A percentile compares a stretch with the other conserved stretches of the same genome.
Evolutionary conservation across 2,329 filamentous ascomycete genomes (phyloP).

Genomic region (Graphiopsis chlorocephala): DNA sequence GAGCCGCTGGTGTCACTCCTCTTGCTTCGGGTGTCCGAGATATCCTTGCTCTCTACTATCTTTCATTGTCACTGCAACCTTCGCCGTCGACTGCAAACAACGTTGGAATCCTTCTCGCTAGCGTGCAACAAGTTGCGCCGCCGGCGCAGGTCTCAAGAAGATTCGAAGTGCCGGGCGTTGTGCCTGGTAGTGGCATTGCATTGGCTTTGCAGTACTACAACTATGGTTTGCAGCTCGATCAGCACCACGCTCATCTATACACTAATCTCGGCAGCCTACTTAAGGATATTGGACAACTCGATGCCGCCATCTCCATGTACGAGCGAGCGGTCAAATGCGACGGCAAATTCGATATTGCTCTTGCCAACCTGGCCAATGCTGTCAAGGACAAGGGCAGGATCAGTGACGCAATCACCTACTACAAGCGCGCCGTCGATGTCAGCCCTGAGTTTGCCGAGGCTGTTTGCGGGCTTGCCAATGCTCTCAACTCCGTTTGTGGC

Average conservation of each 20-base stretch:
- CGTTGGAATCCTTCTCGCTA: constrained; percentile 92
- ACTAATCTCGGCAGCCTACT: constrained; percentile 93
- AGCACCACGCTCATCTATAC: constrained; percentile 89
- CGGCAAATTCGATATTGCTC: constrained; percentile 90
- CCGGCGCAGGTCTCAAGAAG: constrained; percentile 31
- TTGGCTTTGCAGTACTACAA: constrained; percentile 92
- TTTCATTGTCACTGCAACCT: constrained; percentile 89
- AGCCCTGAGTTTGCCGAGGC: constrained; percentile 96
- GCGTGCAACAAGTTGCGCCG: constrained; percentile 70
- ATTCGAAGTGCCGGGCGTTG: constrained; percentile 67
- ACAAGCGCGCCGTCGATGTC: constrained; percentile 82
- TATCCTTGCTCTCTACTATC: constrained; percentile 90
- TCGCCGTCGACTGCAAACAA: constrained; percentile 98
- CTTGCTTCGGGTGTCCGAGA: constrained; percentile 75
- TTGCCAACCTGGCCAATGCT: constrained; percentile 94
- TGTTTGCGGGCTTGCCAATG: constrained; percentile 91
- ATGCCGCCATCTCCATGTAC: constrained; percentile 93
- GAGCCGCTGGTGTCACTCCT: constrained; percentile 31
- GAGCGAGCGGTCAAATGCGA: constrained; percentile 91
- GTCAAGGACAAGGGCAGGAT: constrained; percentile 95
- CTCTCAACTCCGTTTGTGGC: constrained; percentile 92
- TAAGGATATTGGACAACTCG: constrained; percentile 92
- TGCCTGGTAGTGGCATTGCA: constrained; percentile 80
- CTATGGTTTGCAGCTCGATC: constrained; percentile 83
- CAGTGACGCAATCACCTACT: constrained; percentile 87